Evolutionary conservation across 2,329 filamentous ascomycete species (phyloP).

Genomic region (Aspergillus chevalieri): DNA sequence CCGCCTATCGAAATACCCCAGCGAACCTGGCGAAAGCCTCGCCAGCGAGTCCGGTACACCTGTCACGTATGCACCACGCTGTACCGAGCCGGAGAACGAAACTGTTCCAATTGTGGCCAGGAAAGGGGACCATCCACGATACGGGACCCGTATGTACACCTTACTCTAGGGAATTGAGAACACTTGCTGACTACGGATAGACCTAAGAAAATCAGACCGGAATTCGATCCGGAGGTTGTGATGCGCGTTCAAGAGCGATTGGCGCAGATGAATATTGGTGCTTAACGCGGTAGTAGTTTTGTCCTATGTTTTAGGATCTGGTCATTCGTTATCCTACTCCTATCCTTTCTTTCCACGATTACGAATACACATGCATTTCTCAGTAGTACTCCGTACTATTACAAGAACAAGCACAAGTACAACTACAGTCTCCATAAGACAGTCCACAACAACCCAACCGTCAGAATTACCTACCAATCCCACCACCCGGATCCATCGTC

Average conservation of each 20-base stretch:
- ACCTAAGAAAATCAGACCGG: constrained; percentile 35
- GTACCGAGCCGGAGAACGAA: constrained; percentile 26
- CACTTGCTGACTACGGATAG: constrained; percentile 18
- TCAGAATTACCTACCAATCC: too few species aligned
- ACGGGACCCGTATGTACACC: constrained; percentile 35
- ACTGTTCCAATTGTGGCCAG: constrained; percentile 36
- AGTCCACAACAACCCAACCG: neutral
- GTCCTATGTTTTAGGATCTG: neutral
- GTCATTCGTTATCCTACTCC: neutral
- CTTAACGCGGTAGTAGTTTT: neutral
- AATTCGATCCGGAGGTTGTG: constrained; percentile 34
- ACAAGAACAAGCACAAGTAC: neutral
- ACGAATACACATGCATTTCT: neutral
- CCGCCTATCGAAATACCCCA: constrained; percentile 27
- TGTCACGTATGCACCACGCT: constrained; percentile 35
- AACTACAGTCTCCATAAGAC: neutral
- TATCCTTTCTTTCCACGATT: neutral
- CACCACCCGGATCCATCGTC: too few species aligned
- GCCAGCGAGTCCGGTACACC: constrained; percentile 35
- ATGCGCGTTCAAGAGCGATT: constrained; percentile 36
- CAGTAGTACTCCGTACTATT: neutral
- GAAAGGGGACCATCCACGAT: constrained; percentile 36
- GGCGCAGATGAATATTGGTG: constrained; percentile 16
- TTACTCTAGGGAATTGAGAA: neutral
- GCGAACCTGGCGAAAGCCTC: constrained; percentile 33